Conservation (phyloP, 257 asterid genomes). For the Solanum microdontum region DNA sequence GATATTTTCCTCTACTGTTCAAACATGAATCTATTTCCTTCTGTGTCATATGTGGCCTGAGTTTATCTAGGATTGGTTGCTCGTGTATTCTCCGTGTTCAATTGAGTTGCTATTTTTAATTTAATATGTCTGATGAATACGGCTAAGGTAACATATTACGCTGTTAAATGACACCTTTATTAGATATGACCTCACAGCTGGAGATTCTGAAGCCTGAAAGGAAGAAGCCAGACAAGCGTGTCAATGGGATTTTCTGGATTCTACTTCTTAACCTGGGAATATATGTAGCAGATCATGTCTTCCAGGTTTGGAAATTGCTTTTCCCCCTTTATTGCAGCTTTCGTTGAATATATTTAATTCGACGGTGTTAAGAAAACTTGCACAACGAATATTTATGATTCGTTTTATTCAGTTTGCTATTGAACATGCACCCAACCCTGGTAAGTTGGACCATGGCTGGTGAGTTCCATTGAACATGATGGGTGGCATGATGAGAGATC, state of each 20-base stretch:
- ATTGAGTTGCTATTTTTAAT: neutral
- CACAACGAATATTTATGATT: neutral
- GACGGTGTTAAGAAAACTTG: neutral
- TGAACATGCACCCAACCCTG: neutral
- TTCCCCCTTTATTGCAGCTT: neutral
- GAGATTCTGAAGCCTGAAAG: constrained; percentile 58
- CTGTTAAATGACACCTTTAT: constrained; percentile 33
- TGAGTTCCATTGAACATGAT: neutral
- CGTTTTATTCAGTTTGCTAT: neutral
- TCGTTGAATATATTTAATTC: neutral
- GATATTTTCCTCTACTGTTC: neutral
- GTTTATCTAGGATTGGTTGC: neutral
- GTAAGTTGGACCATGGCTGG: neutral
- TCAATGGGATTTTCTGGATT: constrained; percentile 86
- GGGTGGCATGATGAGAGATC: neutral
- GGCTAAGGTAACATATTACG: neutral
- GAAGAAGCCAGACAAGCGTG: constrained; percentile 63
- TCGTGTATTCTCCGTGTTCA: neutral
- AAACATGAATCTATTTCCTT: neutral
- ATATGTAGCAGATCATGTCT: constrained; percentile 70
- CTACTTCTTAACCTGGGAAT: constrained; percentile 71
- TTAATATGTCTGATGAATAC: neutral
- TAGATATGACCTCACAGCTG: constrained; percentile 78
- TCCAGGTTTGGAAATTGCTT: constrained; percentile 46
- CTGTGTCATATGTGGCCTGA: neutral